phyloP scores from a whole-genome alignment of 1,284 basidiomycete species.

The Cutaneotrichosporon sp. region DNA sequence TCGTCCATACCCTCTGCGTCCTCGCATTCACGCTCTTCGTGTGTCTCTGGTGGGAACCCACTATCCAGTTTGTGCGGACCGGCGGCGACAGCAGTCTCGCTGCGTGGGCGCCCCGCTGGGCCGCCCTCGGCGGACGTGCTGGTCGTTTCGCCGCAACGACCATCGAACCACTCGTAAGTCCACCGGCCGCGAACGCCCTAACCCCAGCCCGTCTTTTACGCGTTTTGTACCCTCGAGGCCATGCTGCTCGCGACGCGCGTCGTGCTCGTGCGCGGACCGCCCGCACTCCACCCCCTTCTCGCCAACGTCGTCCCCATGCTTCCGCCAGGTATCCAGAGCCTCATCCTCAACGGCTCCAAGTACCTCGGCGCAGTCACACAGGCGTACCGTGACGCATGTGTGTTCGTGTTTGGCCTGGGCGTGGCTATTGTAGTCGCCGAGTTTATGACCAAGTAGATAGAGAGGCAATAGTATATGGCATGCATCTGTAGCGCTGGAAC shows the following conservation, averaged over 20 bases:
- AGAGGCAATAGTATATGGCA: too few relatives aligned
- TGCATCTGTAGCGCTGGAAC: too few relatives aligned
- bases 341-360: slow-evolving; percentile 36
- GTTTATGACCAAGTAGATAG: slow-evolving; percentile 11
- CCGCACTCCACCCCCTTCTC: slow-evolving; percentile 41
- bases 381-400: slow-evolving; percentile 42
- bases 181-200: background rate
- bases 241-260: slow-evolving; percentile 45
- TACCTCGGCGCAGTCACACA: slow-evolving; percentile 39
- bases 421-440: slow-evolving; percentile 27
- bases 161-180: slow-evolving; percentile 21
- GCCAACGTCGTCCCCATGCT: slow-evolving; percentile 45
- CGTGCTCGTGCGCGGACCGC: slow-evolving; percentile 40
- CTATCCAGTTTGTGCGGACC: slow-evolving; percentile 18
- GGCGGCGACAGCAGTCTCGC: slow-evolving; percentile 1
- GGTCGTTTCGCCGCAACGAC: background rate
- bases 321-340: slow-evolving; percentile 34
- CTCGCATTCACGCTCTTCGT: slow-evolving; percentile 37
- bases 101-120: slow-evolving; percentile 14
- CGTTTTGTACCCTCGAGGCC: slow-evolving; percentile 43
- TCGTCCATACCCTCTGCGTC: slow-evolving; percentile 38
- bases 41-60: slow-evolving; percentile 46
- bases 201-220: slow-evolving; percentile 48
- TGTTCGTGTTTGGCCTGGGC: slow-evolving; percentile 42
- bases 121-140: slow-evolving; percentile 10